Base-by-base conservation (phyloP, 108 stramenopile species). In the Asterionellopsis glacialis region DNA sequence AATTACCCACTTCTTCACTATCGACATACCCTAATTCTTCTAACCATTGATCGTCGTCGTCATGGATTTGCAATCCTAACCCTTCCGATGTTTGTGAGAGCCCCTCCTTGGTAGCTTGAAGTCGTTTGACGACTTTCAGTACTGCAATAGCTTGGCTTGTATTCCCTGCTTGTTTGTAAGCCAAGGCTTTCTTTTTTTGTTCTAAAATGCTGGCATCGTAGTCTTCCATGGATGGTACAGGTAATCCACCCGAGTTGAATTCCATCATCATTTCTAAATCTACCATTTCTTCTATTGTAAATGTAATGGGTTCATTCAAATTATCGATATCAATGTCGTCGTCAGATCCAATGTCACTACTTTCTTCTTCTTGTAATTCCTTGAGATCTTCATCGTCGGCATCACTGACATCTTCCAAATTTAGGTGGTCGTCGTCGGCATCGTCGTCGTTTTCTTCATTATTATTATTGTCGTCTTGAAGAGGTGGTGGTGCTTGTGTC, bases 201-300 rank as follows among this genome's bases (percentile, higher is more conserved):
- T 47, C 44, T 1, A 62, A 42, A 5, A 73, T 57, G 22, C 42
- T 55, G 5, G 55, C 12, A 11, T 61, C 43, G 45, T 73, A 73
- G 10, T 59, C 57, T 53, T 67, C 62, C 11, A 49, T 25, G 18
- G 72, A 61, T 15, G 72, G 72, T 28, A 67, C 50, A 0, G 58
- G 54, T 49, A 57, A 23, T n/a, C 59, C 71, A 13, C 42, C 66
- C 12, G 21, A 11, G 16, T 53, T 19, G 0, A 73, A 63, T 66
- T 73, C 72, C 27, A 42, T 59, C 65, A 73, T 63, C 61, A 67
- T 67, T 47, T 73, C 72, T 43, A 55, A 25, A 62, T 73, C 66
- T 33, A 59, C 63, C 66, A 73, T 57, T 67, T 73, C 72, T 9
- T 65, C 57, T 12, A 44, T 41, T 41, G 66, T 59, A 59, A 63